These are phyloP conservation scores for Sporisorium exsertum DNA, from an alignment of 1,284 basidiomycete genomes.

Conservation along the genomic window DNA sequence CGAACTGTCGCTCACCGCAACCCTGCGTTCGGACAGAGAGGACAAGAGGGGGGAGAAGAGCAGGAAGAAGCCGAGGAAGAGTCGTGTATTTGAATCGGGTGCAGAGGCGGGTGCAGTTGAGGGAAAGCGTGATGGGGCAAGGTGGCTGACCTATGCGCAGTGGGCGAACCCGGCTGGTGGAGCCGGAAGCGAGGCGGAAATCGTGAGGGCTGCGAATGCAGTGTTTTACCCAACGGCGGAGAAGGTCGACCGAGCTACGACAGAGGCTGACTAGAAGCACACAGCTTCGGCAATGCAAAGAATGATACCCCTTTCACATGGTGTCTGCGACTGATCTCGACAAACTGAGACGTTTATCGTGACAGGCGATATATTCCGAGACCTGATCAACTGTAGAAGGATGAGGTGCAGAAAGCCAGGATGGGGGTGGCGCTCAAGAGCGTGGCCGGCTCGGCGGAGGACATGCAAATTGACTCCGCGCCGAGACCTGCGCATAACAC, in stretches of 20 bases:
- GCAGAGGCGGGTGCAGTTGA: background rate
- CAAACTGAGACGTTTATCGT: too few relatives aligned
- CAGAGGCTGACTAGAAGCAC: background rate
- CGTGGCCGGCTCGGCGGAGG: too few relatives aligned
- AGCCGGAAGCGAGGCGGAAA: slow-evolving; percentile 6
- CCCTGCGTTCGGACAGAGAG: background rate
- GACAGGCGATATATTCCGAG: too few relatives aligned
- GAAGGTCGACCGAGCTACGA: background rate
- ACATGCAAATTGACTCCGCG: too few relatives aligned
- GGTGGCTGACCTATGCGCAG: slow-evolving; percentile 39
- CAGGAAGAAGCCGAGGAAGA: slow-evolving; percentile 15
- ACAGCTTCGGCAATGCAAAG: background rate
- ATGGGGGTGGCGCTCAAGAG: too few relatives aligned
- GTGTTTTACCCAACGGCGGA: slow-evolving; percentile 16
- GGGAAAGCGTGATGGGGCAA: background rate
- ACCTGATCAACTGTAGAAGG: too few relatives aligned
- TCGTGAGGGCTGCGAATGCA: slow-evolving; percentile 19
- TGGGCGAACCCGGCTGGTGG: slow-evolving; percentile 14
- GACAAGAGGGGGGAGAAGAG: background rate
- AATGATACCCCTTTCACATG: background rate
- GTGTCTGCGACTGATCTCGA: too few relatives aligned
- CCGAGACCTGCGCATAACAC: too few relatives aligned
- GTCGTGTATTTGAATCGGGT: background rate
- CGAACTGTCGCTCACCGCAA: slow-evolving; percentile 8
- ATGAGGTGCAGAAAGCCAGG: too few relatives aligned